Evolutionary conservation across 768 basidiomycete genomes (phyloP).

Genomic region (Phylloporus sp.): DNA sequence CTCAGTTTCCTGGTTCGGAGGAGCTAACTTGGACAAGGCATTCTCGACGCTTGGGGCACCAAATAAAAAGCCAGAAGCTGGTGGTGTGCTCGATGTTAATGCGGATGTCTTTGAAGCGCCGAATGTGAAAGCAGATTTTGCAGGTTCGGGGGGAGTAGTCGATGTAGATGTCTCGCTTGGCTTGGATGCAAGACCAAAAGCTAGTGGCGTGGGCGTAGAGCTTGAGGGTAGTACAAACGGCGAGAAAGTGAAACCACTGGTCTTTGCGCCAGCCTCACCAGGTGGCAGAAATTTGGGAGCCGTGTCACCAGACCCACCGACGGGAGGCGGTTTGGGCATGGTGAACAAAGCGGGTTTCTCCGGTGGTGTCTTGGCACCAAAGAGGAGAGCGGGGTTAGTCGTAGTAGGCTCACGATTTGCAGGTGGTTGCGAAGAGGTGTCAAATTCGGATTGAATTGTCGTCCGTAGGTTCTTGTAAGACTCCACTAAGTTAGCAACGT

Average conservation of each 20-base stretch:
- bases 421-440: conserved; percentile 28
- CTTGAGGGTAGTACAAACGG: conserved; percentile 19
- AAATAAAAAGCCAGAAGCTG: conserved; percentile 21
- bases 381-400: conserved; percentile 9
- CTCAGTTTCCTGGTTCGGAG: conserved; percentile 12
- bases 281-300: conserved; percentile 9
- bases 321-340: conserved; percentile 38
- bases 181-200: conserved; percentile 18
- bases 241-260: conserved; percentile 25
- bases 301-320: conserved; percentile 15
- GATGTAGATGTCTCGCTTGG: conserved; percentile 16
- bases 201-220: conserved; percentile 6
- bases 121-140: conserved; percentile 31
- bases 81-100: conserved; percentile 4
- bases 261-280: conserved; percentile 18
- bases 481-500: conserved; percentile 52
- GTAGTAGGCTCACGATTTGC: conserved; percentile 4
- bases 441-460: conserved; percentile 54
- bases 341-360: conserved; percentile 20
- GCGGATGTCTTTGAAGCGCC: conserved; percentile 7
- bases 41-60: conserved; percentile 5
- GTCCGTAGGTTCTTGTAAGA: conserved; percentile 56
- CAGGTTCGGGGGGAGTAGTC: conserved; percentile 12
- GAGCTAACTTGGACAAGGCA: conserved; percentile 1
- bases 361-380: conserved; percentile 5